Base-by-base conservation (phyloP, 441 rosid species). In the Bruguiera hainesii region DNA sequence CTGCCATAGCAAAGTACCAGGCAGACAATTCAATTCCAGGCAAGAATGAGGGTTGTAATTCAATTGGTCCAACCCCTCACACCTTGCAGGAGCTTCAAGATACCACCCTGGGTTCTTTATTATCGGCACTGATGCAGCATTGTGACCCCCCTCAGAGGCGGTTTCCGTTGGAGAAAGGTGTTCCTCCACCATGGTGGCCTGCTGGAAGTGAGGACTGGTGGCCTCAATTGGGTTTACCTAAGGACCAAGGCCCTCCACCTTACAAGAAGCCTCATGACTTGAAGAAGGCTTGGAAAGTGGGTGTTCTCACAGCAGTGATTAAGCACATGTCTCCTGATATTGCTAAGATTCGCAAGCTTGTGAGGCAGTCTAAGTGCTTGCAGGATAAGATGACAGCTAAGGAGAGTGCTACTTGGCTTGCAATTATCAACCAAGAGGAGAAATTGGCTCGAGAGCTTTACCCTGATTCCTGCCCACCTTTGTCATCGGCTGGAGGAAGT, bases 171-270 rank as follows among this genome's bases (percentile, higher is more conserved):
- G 93, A 94, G 74, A 89, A 84, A 73, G 97, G 98, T 31, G 80
- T 85, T 66, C 60, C 98, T n/a, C 98, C 98, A 1, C 98, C 99
- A 4, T 94, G 98, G 99, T 94, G 99, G 99, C 99, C 99, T 2
- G 69, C 73, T 0, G 98, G 99, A 28, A 69, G 66, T 16, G 99
- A 94, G 79, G 93, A 91, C 16, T 94, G 89, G 92, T 91, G 99
- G 99, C 80, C 82, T 0, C 88, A 91, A 9, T 65, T 91, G 57
- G 83, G 86, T 48, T 77, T 91, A 65, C 86, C 90, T 0, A 83
- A 80, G 60, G 91, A 82, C 30, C 87, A 75, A 49, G 82, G 90
- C 20, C 70, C 90, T 53, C 99, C 97, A 7, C 98, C 98, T 61
- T 94, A 94, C 81, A 94, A 90, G 94, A 94, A 91, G 79, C 99